Conservation (phyloP, 2,329 filamentous ascomycete genomes). For the Emydomyces testavorans region DNA sequence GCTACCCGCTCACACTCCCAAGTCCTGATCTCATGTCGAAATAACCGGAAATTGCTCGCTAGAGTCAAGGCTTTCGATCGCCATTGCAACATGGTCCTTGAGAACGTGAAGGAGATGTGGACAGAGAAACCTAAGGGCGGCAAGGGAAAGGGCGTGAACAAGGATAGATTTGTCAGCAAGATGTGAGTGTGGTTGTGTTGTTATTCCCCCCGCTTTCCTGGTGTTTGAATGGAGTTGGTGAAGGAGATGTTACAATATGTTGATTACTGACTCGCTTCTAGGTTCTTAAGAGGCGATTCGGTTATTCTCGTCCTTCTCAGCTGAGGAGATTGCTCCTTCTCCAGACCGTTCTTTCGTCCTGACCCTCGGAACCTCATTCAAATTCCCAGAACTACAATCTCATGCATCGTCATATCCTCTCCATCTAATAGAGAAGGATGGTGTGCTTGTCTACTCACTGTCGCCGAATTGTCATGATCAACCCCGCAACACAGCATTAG, state of each 20-base stretch:
- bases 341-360: background rate
- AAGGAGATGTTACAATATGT: too few species aligned
- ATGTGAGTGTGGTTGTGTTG: constrained; percentile 51
- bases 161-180: constrained; percentile 96
- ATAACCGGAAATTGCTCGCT: constrained; percentile 94
- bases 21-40: constrained; percentile 92
- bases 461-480: background rate
- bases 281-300: constrained; percentile 76
- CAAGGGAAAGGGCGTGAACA: constrained; percentile 92
- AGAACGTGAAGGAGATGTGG: constrained; percentile 99
- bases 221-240: too few species aligned
- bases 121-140: constrained; percentile 80
- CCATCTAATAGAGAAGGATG: background rate
- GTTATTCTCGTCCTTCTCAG: constrained; percentile 79
- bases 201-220: too few species aligned
- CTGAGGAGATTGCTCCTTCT: constrained; percentile 35
- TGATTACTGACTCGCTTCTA: constrained; percentile 28
- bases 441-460: background rate
- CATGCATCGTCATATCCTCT: background rate
- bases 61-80: constrained; percentile 97
- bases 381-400: background rate
- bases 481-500: background rate
- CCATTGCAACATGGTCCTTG: constrained; percentile 97
- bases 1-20: constrained; percentile 90
- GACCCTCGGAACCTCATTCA: background rate